Evolutionary conservation across 1,284 basidiomycete genomes (phyloP), one percentile per base, ranked within the genome.

Genomic region (Boletus sp.): DNA sequence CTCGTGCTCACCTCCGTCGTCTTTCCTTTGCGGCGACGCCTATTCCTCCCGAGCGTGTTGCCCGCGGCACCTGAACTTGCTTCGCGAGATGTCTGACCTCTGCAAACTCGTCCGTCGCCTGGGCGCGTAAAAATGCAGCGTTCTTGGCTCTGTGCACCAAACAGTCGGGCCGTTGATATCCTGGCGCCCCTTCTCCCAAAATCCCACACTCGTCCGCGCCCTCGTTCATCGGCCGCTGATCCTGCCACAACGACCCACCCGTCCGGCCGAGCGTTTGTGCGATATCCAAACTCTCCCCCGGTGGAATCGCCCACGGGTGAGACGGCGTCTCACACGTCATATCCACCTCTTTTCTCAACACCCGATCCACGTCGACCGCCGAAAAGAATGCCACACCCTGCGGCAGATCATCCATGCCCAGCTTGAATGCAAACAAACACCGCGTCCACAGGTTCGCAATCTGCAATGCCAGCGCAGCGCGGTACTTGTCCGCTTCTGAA

Each of bases 381-480:
- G 95, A 97, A 79, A 99, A 99, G 80, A 98, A 99, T 0, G 95
- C 95, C 17, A 95, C 88, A 28, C 92, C 90, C 72, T 97, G 94
- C 0, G 97, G 97, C 21, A 99, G 82, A 73, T 98, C 93, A 71
- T 95, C 94, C 88, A 99, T 95, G 17, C 97, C 95, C 25, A 99
- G 82, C 73, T 89, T 93, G 77, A 88, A 96, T 4, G 95, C 93
- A 76, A 99, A 98, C 74, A 97, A 77, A 57, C 90, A 87, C 17
- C 97, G 84, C 6, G 96, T 99, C 97, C 97, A 99, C 6, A 98
- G 78, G 74, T 99, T 99, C 44, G 95, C 93, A 55, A 99, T 88
- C 77, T 99, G 97, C 49, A 99, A 77, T 0, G 97, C 97, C n/a
- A 99, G 81, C 4, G 95, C 91, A 0, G 90, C 87, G 19, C 96